A percentile compares a stretch with the other conserved stretches of the same genome.
phyloP scores from a whole-genome alignment of 495 filamentous ascomycete species.

The Penicillium robsamsonii region DNA sequence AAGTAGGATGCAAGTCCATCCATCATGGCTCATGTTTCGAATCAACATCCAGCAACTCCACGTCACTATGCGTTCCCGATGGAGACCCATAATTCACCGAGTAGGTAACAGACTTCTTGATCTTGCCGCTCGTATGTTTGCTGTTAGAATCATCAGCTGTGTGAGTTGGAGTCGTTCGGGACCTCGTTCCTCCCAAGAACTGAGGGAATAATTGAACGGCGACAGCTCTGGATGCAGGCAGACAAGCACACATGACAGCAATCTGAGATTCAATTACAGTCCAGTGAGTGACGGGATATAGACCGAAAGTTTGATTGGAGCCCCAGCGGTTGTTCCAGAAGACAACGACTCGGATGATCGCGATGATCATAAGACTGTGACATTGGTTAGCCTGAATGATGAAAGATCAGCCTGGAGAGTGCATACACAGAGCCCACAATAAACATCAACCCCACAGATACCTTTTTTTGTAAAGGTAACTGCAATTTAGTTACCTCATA shows the following conservation, averaged over 20 bases:
- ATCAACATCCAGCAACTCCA: constrained; percentile 17
- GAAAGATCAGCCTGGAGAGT: not conserved
- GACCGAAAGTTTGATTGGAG: constrained; percentile 26
- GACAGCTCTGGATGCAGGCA: constrained; percentile 25
- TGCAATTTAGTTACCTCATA: constrained; percentile 33
- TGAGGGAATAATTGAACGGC: constrained; percentile 12
- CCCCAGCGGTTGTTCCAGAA: constrained; percentile 30
- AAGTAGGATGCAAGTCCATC: not conserved
- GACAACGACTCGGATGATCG: constrained; percentile 31
- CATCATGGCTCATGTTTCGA: not conserved
- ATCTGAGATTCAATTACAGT: constrained; percentile 35
- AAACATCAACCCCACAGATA: constrained; percentile 36
- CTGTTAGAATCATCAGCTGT: constrained; percentile 3
- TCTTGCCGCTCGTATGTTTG: constrained; percentile 7
- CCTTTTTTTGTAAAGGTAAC: constrained; percentile 31
- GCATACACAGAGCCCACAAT: constrained; percentile 31
- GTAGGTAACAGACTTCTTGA: constrained; percentile 25
- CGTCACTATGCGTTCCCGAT: constrained; percentile 9
- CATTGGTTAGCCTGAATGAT: not conserved
- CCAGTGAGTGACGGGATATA: constrained; percentile 33
- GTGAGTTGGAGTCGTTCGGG: constrained; percentile 11
- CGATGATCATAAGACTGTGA: constrained; percentile 26
- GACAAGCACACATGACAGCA: constrained; percentile 31
- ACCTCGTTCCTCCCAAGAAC: constrained; percentile 7
- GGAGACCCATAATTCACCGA: constrained; percentile 15